Percentiles rank a stretch among this genome's conserved stretches.
Conservation (phyloP, 1,284 basidiomycete species). For the Pholiota adiposa region DNA sequence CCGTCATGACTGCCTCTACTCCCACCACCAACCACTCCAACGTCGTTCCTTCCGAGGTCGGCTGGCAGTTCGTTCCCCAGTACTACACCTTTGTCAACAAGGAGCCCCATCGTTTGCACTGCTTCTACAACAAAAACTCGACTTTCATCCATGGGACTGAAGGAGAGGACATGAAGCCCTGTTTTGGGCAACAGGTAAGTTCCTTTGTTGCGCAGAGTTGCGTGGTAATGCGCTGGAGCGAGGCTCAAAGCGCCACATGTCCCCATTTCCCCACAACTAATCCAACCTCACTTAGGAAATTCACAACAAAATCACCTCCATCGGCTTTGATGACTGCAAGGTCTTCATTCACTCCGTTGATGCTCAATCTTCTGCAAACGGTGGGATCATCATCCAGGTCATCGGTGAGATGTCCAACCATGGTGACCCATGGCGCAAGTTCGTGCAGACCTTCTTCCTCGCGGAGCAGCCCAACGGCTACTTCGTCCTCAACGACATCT, state of each 20-base stretch:
- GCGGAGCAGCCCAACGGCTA: slow-evolving; percentile 99
- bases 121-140: slow-evolving; percentile 98
- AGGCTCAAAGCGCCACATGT: not conserved
- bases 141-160: slow-evolving; percentile 96
- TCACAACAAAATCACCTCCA: slow-evolving; percentile 92
- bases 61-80: slow-evolving; percentile 97
- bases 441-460: slow-evolving; percentile 99
- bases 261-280: not conserved
- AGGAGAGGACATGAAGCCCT: slow-evolving; percentile 89
- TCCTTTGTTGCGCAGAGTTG: slow-evolving; percentile 6
- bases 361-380: slow-evolving; percentile 90
- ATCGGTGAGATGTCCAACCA: slow-evolving; percentile 98
- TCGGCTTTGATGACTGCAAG: slow-evolving; percentile 96
- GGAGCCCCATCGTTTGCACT: slow-evolving; percentile 94
- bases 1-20: slow-evolving; percentile 42
- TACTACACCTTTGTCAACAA: slow-evolving; percentile 99
- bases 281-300: slow-evolving; percentile 74
- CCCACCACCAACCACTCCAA: slow-evolving; percentile 45
- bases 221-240: slow-evolving; percentile 1
- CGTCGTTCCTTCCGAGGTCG: slow-evolving; percentile 86
- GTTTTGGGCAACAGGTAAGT: slow-evolving; percentile 89
- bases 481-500: slow-evolving; percentile 99
- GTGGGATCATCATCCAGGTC: slow-evolving; percentile 98
- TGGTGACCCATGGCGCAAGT: slow-evolving; percentile 93
- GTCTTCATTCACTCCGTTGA: slow-evolving; percentile 97